Evolutionary conservation across 2,329 filamentous ascomycete species (phyloP), one percentile per base, ranked within the genome.

Genomic region (Calonectria fujianensis): DNA sequence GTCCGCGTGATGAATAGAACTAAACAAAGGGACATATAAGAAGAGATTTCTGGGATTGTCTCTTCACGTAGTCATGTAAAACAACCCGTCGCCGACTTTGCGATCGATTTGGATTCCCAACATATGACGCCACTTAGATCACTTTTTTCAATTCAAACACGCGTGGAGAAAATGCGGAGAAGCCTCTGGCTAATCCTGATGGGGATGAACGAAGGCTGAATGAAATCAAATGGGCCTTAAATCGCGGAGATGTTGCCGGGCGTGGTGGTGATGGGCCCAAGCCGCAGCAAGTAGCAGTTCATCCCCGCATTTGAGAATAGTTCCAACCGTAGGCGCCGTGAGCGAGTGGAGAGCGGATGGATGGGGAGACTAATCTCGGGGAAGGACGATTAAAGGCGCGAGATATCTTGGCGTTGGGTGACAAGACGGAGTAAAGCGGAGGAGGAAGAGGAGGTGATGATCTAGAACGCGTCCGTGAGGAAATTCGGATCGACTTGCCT

Each of bases 401-500:
- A 41, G 16, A 61, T 29, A 14, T 20, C 18, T 32, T 11, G 29
- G 4, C 32, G 57, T 5, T 39, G n/a, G n/a, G 13, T 41, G 52
- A 57, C 29, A 37, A 20, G 31, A 18, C 18, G 27, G 20, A 48
- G 45, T 11, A 48, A 24, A 24, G 45, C 1, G 11, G 41, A 11
- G 11, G 41, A 11, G 41, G 8, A 48, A 8, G 18, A 45, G 41
- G 4, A 45, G 41, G 41, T n/a, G n/a, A 37, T 61, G 24, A 61
- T 61, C 35, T 27, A 41, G 57, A 61, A 39, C 32, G 24, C n/a
- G 11, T 24, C n/a, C 24, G 20, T 14, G 32, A 13, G 54, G 54
- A 61, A 61, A 61, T 39, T 39, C 54, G 54, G 54, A n/a, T 61
- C 54, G 54, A 61, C 32, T 61, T 61, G 32, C 54, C 32, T 1